A percentile compares a stretch with the other conserved stretches of the same genome.
Conservation (phyloP, 345 rosid species). For the Citrus mangshanensis region DNA sequence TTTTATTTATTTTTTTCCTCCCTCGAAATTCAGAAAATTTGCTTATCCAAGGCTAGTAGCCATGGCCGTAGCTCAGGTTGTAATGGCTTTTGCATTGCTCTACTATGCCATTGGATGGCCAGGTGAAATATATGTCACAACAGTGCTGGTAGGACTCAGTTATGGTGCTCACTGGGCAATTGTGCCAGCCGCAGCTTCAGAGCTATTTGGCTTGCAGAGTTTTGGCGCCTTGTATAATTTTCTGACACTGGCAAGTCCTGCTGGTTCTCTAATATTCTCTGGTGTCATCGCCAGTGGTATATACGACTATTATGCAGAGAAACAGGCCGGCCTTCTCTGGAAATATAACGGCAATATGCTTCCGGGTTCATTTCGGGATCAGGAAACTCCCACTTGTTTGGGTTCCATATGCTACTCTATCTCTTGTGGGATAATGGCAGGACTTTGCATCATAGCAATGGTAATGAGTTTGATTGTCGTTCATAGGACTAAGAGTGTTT, state of each 20-base stretch:
- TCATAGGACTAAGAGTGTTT: slow-evolving; percentile 57
- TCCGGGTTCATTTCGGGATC: slow-evolving; percentile 12
- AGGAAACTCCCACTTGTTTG: slow-evolving; percentile 42
- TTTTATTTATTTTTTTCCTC: not conserved
- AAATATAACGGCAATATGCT: not conserved
- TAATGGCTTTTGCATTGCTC: slow-evolving; percentile 61
- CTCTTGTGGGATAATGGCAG: slow-evolving; percentile 58
- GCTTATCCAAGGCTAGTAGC: slow-evolving; percentile 63
- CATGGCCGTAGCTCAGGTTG: slow-evolving; percentile 56
- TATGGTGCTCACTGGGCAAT: slow-evolving; percentile 69
- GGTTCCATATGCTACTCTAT: slow-evolving; percentile 62
- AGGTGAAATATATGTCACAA: slow-evolving; percentile 56
- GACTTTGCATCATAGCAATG: slow-evolving; percentile 55
- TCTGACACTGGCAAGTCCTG: slow-evolving; percentile 48
- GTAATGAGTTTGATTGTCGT: slow-evolving; percentile 57
- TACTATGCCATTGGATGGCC: slow-evolving; percentile 63
- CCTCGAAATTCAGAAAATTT: slow-evolving; percentile 31
- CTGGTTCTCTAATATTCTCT: slow-evolving; percentile 72
- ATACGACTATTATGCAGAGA: slow-evolving; percentile 64
- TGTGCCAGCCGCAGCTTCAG: slow-evolving; percentile 61
- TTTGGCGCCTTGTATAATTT: slow-evolving; percentile 78
- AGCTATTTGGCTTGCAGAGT: slow-evolving; percentile 67
- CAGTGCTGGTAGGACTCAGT: slow-evolving; percentile 55
- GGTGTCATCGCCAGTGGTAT: slow-evolving; percentile 73
- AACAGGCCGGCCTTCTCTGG: slow-evolving; percentile 38